Evolutionary conservation across 169 alveolate species (phyloP), one percentile per base, ranked within the genome.

Genomic region (Plasmodium billcollinsi): DNA sequence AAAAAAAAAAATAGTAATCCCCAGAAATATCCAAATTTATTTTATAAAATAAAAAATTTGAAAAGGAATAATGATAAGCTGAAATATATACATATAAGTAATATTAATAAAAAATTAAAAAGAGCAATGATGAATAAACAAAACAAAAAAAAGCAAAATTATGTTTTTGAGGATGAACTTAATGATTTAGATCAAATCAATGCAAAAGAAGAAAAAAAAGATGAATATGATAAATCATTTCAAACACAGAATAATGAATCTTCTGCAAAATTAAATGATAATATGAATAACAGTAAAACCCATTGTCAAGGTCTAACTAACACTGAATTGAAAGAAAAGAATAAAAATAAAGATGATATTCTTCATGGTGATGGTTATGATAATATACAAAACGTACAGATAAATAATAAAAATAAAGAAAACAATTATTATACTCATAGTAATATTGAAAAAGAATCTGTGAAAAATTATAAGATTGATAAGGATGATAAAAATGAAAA

Each of bases 1-100:
- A 59, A 83, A 83, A 62, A 33, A 70, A 70, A 1, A 83, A 56
- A 18, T 67, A 67, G 15, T 69, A 33, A 72, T 21, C 49, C 54
- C 45, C 4, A 54, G 47, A 12, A 63, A 49, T 67, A 33, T 83
- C 47, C 47, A 39, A 67, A 69, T 69, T 45, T 67, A 15, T 52
- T 83, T 33, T 83, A 83, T 39, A 83, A 83, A 62, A 63, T 83
- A 43, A 83, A 69, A 83, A 83, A 83, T 50, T 67, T 83, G 18
- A 67, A 70, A n/a, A 24, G 43, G 2, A 33, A 8, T 18, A 83
- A 83, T 69, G 71, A 74, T 3, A 83, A 83, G 49, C 43, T 72
- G 1, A 83, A 56, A 29, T 83, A 83, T 61, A 69, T 83, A 33
- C 83, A 45, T 45, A 67, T 83, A 4, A 54, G 47, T 2, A 63